These are phyloP conservation scores for Geranium rotundifolium DNA, from an alignment of 345 rosid species.

Conservation along the genomic window DNA sequence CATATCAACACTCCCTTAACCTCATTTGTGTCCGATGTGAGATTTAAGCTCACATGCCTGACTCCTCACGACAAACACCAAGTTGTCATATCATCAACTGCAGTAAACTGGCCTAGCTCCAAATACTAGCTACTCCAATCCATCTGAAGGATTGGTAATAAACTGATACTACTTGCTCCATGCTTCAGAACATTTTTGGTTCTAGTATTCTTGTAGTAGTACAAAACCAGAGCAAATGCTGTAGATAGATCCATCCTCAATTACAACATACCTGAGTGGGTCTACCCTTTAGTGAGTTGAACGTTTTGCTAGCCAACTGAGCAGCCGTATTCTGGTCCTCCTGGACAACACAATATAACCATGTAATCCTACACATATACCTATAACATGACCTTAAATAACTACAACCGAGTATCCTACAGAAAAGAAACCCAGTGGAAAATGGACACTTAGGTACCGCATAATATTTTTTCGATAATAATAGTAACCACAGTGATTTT, in stretches of 20 bases:
- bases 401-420: background rate
- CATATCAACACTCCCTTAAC: too few species aligned
- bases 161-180: background rate
- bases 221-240: background rate
- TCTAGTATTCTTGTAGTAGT: background rate
- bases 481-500: too few species aligned
- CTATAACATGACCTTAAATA: background rate
- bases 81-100: too few species aligned
- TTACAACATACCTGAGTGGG: conserved; percentile 68
- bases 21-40: too few species aligned
- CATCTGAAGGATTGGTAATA: background rate
- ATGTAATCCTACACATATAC: background rate
- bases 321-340: conserved; percentile 79
- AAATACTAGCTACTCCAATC: background rate
- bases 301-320: conserved; percentile 60
- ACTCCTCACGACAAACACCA: too few species aligned
- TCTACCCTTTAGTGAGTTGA: conserved; percentile 82
- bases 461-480: too few species aligned
- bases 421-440: background rate
- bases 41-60: too few species aligned
- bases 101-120: background rate
- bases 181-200: background rate
- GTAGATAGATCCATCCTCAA: conserved; percentile 5
- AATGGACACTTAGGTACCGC: background rate
- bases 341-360: conserved; percentile 26